Base-by-base conservation (phyloP, 2,329 filamentous ascomycete genomes). In the Chaetomium globosum region DNA sequence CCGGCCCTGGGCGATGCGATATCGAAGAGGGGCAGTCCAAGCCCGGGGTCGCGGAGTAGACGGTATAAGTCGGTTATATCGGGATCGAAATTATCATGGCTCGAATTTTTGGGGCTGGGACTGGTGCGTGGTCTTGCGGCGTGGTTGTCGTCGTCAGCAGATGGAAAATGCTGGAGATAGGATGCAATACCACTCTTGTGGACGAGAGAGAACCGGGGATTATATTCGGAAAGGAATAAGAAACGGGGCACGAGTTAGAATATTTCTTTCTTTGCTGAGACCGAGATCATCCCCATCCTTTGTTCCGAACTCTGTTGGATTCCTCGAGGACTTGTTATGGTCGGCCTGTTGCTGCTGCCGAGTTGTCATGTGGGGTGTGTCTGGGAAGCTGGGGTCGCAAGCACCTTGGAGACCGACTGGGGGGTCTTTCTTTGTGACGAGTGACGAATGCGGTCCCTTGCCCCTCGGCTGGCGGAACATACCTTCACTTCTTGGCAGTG, bases 401-500 rank as follows among this genome's bases (percentile, higher is more conserved):
- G 59, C 19, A 61, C 59, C 59, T 61, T 61, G 31, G 30, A n/a
- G 58, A 43, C 58, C 30, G 46, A 26, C 26, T 26, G 58, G 46
- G 58, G 46, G 39, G 4, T n/a, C 30, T 26, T 16, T 30, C n/a
- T 2, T 30, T 21, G 13, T 46, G 36, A 39, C 7, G 12, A 51
- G 53, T 58, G 61, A 63, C 61, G 55, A 64, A 64, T 59, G 62
- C 56, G 13, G 39, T 6, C n/a, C 33, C n/a, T 21, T 12, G 23
- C 10, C 36, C 28, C 36, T 43, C 39, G 16, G 16, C 3, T 7
- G 33, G 21, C 55, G 36, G 56, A 49, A 23, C 26, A n/a, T n/a
- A n/a, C n/a, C 26, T 48, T 26, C 51, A 13, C 6, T 28, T 33
- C 62, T 64, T 64, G 62, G 62, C 56, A 55, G 62, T 64, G 62